phyloP scores from a whole-genome alignment of 2,329 filamentous ascomycete species.

The Nakataea oryzae region DNA sequence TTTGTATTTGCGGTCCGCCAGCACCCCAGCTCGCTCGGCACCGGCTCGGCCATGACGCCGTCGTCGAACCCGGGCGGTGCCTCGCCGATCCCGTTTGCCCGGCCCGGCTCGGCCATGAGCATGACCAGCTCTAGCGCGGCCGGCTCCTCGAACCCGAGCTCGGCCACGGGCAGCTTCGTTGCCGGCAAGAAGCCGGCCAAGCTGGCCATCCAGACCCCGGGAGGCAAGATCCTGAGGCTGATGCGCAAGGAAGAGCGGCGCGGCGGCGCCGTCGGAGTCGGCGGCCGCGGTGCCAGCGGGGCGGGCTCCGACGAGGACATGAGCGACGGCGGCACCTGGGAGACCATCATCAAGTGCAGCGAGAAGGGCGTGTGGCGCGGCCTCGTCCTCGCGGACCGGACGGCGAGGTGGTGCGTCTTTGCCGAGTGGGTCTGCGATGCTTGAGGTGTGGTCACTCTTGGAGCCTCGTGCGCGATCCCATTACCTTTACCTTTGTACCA shows the following conservation, averaged over 20 bases:
- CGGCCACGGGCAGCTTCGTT: constrained; percentile 25
- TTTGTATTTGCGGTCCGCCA: constrained; percentile 96
- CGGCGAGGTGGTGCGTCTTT: constrained; percentile 85
- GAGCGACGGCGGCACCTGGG: constrained; percentile 69
- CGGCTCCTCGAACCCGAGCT: constrained; percentile 42
- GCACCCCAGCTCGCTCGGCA: constrained; percentile 55
- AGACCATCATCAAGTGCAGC: constrained; percentile 84
- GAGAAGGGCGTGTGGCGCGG: constrained; percentile 75
- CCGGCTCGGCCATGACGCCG: constrained; percentile 27
- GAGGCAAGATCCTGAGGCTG: constrained; percentile 84
- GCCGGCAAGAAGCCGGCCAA: constrained; percentile 80
- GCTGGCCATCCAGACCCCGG: constrained; percentile 85
- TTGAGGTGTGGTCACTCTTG: not conserved
- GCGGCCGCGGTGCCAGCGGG: constrained; percentile 22
- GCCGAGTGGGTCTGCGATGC: constrained; percentile 64
- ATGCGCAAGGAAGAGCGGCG: constrained; percentile 64
- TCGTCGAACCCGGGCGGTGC: constrained; percentile 35
- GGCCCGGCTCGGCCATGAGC: constrained; percentile 54
- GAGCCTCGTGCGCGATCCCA: not conserved
- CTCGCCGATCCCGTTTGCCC: constrained; percentile 50
- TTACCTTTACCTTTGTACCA: not conserved
- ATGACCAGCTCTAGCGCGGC: constrained; percentile 49
- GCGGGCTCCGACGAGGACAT: constrained; percentile 37
- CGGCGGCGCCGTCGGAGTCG: constrained; percentile 36
- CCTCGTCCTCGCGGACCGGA: constrained; percentile 72